Conservation (phyloP, 2,329 filamentous ascomycete genomes). For the Pyricularia sp. region DNA sequence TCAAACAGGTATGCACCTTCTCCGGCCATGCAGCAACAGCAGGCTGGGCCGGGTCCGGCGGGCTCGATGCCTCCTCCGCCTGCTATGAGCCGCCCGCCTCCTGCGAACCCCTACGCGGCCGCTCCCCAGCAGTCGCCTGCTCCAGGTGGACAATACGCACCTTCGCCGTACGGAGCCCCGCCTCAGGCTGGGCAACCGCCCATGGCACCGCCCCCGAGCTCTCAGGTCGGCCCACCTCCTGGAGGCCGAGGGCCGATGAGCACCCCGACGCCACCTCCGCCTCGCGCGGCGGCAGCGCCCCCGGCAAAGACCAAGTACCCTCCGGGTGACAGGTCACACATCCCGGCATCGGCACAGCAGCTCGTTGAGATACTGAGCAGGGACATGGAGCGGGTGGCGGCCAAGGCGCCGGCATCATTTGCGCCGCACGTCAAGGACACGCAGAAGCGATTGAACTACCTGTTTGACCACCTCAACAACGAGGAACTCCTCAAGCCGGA, state of each 20-base stretch:
- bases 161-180: conserved; percentile 37
- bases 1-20: conserved; percentile 68
- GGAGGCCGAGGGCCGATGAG: conserved; percentile 17
- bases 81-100: conserved; percentile 33
- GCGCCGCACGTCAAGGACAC: conserved; percentile 86
- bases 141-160: conserved; percentile 42
- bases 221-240: conserved; percentile 25
- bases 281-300: conserved; percentile 33
- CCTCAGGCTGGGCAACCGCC: conserved; percentile 10
- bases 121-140: conserved; percentile 20
- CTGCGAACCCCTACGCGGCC: conserved; percentile 35
- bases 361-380: conserved; percentile 72
- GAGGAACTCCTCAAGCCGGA: conserved; percentile 77
- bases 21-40: conserved; percentile 41
- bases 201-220: conserved; percentile 30
- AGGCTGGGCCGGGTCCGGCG: conserved; percentile 33
- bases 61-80: conserved; percentile 30
- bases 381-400: conserved; percentile 83
- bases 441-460: conserved; percentile 79
- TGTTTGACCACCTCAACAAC: conserved; percentile 98
- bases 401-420: conserved; percentile 78
- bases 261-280: conserved; percentile 37
- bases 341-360: conserved; percentile 64
- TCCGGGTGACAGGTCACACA: conserved; percentile 82
- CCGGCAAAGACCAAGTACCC: conserved; percentile 59